These are phyloP conservation scores for Pythium grandisporangium DNA, from an alignment of 352 stramenopile species.

Conservation along the genomic window DNA sequence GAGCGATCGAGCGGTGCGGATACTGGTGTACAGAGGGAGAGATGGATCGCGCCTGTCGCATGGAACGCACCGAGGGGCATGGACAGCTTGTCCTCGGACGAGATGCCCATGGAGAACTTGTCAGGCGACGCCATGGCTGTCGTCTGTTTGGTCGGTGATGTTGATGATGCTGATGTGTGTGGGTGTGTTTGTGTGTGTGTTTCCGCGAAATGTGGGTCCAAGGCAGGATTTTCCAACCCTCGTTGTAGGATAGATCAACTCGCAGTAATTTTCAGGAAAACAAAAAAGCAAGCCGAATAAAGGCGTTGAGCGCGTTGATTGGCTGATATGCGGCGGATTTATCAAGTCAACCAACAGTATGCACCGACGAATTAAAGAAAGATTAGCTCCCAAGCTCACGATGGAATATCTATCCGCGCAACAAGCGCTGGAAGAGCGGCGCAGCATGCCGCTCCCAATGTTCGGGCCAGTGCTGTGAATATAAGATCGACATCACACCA, in stretches of 20 bases:
- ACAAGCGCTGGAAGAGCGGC: slow-evolving; percentile 55
- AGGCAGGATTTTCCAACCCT: too few relatives aligned
- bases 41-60: background rate
- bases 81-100: slow-evolving; percentile 15
- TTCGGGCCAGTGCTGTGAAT: slow-evolving; percentile 71
- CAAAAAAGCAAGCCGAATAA: too few relatives aligned
- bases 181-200: too few relatives aligned
- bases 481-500: too few relatives aligned
- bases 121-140: slow-evolving; percentile 2
- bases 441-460: slow-evolving; percentile 60
- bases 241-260: background rate
- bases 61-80: slow-evolving; percentile 14
- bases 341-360: too few relatives aligned
- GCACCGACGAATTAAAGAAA: too few relatives aligned
- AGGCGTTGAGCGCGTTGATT: too few relatives aligned
- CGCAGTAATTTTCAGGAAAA: background rate
- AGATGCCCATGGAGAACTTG: slow-evolving; percentile 15
- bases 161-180: slow-evolving; percentile 5
- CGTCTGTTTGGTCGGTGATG: background rate
- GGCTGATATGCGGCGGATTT: too few relatives aligned
- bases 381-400: too few relatives aligned
- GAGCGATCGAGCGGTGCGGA: too few relatives aligned
- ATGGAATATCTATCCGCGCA: too few relatives aligned
- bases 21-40: slow-evolving; percentile 1
- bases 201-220: slow-evolving; percentile 1